Evolutionary conservation across 257 asterid species (phyloP).

Genomic region (Echium plantagineum): DNA sequence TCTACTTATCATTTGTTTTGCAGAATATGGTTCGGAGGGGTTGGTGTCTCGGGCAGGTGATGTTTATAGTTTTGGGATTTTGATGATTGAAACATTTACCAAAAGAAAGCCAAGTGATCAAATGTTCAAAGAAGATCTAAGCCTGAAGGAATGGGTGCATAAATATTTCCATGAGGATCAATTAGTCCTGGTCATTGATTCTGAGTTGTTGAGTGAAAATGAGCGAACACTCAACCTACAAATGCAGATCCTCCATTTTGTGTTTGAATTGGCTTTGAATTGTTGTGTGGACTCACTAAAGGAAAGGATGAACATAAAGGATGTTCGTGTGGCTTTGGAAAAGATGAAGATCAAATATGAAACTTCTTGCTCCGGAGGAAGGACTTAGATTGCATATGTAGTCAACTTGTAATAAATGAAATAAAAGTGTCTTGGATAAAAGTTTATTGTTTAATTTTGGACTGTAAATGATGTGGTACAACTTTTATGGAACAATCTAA

Average conservation of each 20-base stretch:
- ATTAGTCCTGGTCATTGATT: background rate
- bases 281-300: background rate
- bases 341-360: background rate
- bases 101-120: background rate
- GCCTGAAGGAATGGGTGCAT: background rate
- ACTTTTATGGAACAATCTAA: too few relatives aligned
- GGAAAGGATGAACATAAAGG: background rate
- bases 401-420: too few relatives aligned
- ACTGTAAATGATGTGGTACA: too few relatives aligned
- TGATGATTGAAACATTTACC: background rate
- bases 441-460: too few relatives aligned
- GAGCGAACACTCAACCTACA: background rate
- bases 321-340: background rate
- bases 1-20: too few relatives aligned
- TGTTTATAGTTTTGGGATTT: background rate
- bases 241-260: background rate
- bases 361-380: too few relatives aligned
- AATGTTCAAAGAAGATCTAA: background rate
- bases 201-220: background rate
- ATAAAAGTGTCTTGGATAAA: too few relatives aligned
- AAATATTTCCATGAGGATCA: background rate
- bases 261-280: background rate
- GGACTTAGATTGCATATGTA: too few relatives aligned
- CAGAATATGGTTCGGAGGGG: conserved; percentile 4
- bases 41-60: background rate